These are phyloP conservation scores for Apiospora koreana DNA, from an alignment of 2,329 filamentous ascomycete species.

Conservation along the genomic window DNA sequence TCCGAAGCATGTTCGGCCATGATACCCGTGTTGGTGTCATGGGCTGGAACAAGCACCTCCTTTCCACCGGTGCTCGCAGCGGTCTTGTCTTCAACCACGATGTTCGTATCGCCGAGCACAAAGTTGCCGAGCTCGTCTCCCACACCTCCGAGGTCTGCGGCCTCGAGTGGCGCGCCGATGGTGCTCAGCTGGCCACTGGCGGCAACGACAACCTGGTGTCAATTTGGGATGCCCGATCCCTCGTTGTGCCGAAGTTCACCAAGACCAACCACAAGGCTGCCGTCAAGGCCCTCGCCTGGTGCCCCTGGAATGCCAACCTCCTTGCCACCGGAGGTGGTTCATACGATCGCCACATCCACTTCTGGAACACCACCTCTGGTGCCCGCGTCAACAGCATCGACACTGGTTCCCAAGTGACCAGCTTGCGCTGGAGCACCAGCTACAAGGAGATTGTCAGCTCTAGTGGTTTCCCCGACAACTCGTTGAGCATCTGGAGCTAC, in stretches of 20 bases:
- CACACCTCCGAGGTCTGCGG: slow-evolving; percentile 98
- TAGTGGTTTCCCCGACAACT: slow-evolving; percentile 98
- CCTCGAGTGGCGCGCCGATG: slow-evolving; percentile 95
- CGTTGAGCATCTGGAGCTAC: slow-evolving; percentile 98
- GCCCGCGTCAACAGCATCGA: slow-evolving; percentile 99
- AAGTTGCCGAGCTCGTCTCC: slow-evolving; percentile 93
- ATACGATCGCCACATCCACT: slow-evolving; percentile 97
- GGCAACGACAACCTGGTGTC: slow-evolving; percentile 99
- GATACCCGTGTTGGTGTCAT: slow-evolving; percentile 96
- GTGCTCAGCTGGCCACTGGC: slow-evolving; percentile 93
- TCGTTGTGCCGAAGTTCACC: slow-evolving; percentile 95
- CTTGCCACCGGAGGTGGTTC: slow-evolving; percentile 95
- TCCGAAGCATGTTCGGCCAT: slow-evolving; percentile 98
- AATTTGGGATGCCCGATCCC: slow-evolving; percentile 96
- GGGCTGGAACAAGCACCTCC: slow-evolving; percentile 98
- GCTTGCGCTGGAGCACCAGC: slow-evolving; percentile 91
- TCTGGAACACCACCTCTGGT: slow-evolving; percentile 99
- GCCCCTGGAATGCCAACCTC: slow-evolving; percentile 97
- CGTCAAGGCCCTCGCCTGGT: slow-evolving; percentile 98
- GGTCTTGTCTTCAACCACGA: slow-evolving; percentile 98
- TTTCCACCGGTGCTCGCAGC: slow-evolving; percentile 92
- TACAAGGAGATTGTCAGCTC: slow-evolving; percentile 98
- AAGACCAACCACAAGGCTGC: slow-evolving; percentile 99
- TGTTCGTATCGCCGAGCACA: slow-evolving; percentile 96
- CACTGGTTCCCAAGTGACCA: slow-evolving; percentile 96